phyloP scores from a whole-genome alignment of 2,329 filamentous ascomycete species.

The Thermoascus crustaceus region DNA sequence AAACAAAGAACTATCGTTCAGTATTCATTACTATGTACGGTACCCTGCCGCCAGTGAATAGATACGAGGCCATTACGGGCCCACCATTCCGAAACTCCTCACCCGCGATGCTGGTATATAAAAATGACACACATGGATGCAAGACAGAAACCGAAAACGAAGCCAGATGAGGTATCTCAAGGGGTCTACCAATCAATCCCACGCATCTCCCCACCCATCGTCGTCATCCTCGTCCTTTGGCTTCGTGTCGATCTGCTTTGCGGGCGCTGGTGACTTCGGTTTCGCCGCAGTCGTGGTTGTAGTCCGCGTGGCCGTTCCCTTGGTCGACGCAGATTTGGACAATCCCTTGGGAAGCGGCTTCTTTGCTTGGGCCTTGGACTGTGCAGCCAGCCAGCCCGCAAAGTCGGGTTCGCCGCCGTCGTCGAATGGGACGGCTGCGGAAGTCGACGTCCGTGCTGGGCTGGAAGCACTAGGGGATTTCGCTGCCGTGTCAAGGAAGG shows the following conservation, averaged over 20 bases:
- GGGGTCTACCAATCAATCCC: too few relatives aligned
- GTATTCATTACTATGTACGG: too few relatives aligned
- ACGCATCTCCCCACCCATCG: slow-evolving; percentile 43
- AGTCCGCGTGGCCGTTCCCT: slow-evolving; percentile 27
- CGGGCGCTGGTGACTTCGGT: slow-evolving; percentile 39
- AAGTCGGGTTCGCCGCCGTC: slow-evolving; percentile 90
- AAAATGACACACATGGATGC: too few relatives aligned
- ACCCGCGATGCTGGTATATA: too few relatives aligned
- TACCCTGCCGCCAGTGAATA: too few relatives aligned
- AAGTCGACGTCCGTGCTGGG: slow-evolving; percentile 19
- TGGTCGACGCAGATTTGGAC: slow-evolving; percentile 46
- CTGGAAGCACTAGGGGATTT: slow-evolving; percentile 19
- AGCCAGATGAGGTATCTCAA: too few relatives aligned
- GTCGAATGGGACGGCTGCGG: slow-evolving; percentile 54
- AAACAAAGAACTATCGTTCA: too few relatives aligned
- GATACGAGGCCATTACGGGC: too few relatives aligned
- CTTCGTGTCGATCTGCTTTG: slow-evolving; percentile 63
- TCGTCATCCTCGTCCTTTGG: slow-evolving; percentile 41
- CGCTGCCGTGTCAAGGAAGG: slow-evolving; percentile 38
- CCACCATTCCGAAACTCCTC: too few relatives aligned
- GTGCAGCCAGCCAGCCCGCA: slow-evolving; percentile 85
- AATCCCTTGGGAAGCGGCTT: slow-evolving; percentile 80
- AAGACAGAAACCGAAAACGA: too few relatives aligned
- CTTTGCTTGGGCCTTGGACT: slow-evolving; percentile 63
- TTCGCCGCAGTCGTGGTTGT: slow-evolving; percentile 34